A percentile compares a stretch with the other conserved stretches of the same genome.
phyloP scores from a whole-genome alignment of 805 yeast genomes.

The Candida corydali region DNA sequence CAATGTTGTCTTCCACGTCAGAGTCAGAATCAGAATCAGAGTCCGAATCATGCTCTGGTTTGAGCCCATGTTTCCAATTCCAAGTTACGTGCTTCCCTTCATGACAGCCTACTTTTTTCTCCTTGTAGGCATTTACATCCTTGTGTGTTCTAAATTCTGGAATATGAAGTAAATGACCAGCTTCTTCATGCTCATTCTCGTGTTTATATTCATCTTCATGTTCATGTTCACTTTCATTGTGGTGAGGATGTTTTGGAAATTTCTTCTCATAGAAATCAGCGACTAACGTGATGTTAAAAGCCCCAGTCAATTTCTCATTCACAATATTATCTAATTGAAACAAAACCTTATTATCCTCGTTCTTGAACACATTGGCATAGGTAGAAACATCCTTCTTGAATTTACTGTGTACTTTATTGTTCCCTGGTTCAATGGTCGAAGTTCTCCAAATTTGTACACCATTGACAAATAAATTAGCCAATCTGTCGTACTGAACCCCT shows the following conservation, averaged over 20 bases:
- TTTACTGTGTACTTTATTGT: slow-evolving; percentile 40
- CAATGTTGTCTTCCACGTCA: not conserved
- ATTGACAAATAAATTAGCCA: slow-evolving; percentile 58
- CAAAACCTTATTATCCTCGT: slow-evolving; percentile 35
- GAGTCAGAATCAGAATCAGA: slow-evolving; percentile 7
- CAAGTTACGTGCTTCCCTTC: not conserved
- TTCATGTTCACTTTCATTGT: slow-evolving; percentile 4
- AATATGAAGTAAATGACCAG: not conserved
- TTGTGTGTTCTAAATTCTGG: not conserved
- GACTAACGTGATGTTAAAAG: slow-evolving; percentile 48
- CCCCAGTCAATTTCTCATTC: slow-evolving; percentile 54
- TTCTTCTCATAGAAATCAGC: slow-evolving; percentile 45
- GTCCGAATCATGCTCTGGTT: not conserved
- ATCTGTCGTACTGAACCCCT: slow-evolving; percentile 63
- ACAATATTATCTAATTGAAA: slow-evolving; percentile 66
- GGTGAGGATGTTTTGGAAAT: slow-evolving; percentile 1
- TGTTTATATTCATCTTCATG: not conserved
- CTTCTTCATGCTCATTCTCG: not conserved
- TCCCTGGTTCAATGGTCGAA: slow-evolving; percentile 65
- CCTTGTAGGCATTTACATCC: not conserved
- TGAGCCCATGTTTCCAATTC: not conserved
- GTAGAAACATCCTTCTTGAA: slow-evolving; percentile 62
- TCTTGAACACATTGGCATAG: slow-evolving; percentile 47
- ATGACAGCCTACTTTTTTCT: not conserved
- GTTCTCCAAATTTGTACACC: slow-evolving; percentile 78